Percentiles rank a stretch among this genome's conserved stretches.
These are phyloP conservation scores for Castanea mollissima DNA, from an alignment of 306 rosid genomes.

Conservation along the genomic window DNA sequence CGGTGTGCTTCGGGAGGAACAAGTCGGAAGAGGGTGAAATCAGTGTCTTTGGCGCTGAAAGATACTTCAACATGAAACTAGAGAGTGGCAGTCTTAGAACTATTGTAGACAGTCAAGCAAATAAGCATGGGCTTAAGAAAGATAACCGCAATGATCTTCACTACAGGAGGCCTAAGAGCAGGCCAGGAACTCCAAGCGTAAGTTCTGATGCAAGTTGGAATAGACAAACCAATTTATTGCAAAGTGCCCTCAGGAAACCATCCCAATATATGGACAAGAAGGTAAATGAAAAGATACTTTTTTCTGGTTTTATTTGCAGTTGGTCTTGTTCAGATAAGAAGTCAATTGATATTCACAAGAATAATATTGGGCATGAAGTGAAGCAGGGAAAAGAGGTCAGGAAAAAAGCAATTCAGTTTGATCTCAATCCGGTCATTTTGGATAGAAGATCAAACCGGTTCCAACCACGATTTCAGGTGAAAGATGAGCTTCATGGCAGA, in stretches of 20 bases:
- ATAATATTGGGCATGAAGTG: not conserved
- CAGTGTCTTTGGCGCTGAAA: conserved; percentile 50
- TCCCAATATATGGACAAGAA: conserved; percentile 24
- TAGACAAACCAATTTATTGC: conserved; percentile 22
- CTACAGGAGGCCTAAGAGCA: conserved; percentile 13
- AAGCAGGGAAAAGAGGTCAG: conserved; percentile 8
- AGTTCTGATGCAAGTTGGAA: conserved; percentile 42
- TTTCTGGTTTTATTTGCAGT: conserved; percentile 36
- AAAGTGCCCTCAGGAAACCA: conserved; percentile 20
- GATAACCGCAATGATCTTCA: conserved; percentile 14
- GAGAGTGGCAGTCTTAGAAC: conserved; percentile 12
- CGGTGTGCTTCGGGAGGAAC: not conserved
- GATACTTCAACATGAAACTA: conserved; percentile 39
- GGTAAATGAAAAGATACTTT: conserved; percentile 18
- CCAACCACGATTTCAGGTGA: conserved; percentile 6
- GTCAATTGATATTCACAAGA: conserved; percentile 24
- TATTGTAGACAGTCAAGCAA: conserved; percentile 2
- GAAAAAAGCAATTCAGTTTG: not conserved
- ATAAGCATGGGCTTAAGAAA: conserved; percentile 9
- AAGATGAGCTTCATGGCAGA: not conserved
- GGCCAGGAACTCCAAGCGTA: conserved; percentile 42
- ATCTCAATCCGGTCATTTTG: conserved; percentile 11
- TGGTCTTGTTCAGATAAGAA: conserved; percentile 44
- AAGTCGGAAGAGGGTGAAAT: conserved; percentile 32
- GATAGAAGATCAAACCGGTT: conserved; percentile 14